A percentile compares a stretch with the other conserved stretches of the same genome.
Evolutionary conservation across 2,329 filamentous ascomycete species (phyloP).

Genomic region (Pseudogymnoascus sp.): DNA sequence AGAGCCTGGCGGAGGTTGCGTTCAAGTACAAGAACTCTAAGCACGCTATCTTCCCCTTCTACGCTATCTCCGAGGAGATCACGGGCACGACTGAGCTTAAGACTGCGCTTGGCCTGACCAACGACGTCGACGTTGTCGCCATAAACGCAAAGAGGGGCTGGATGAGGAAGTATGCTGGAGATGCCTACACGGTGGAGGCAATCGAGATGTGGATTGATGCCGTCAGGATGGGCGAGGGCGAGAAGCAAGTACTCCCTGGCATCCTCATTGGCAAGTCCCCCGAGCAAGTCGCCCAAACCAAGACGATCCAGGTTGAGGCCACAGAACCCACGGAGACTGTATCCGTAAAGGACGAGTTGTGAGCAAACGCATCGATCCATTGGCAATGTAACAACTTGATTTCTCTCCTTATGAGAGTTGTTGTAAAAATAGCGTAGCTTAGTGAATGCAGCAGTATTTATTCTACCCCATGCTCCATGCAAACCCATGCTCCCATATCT

Average conservation of each 20-base stretch:
- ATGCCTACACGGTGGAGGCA: slow-evolving; percentile 45
- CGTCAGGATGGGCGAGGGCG: slow-evolving; percentile 81
- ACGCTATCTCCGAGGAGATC: slow-evolving; percentile 58
- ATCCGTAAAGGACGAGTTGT: background rate
- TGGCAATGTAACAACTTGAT: slow-evolving; percentile 6
- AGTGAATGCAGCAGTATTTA: slow-evolving; percentile 7
- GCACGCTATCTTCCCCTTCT: slow-evolving; percentile 74
- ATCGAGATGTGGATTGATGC: slow-evolving; percentile 83
- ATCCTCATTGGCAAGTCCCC: slow-evolving; percentile 37
- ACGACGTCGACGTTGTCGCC: slow-evolving; percentile 64
- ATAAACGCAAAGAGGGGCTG: slow-evolving; percentile 78
- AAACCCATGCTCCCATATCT: slow-evolving; percentile 15
- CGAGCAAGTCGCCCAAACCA: slow-evolving; percentile 19
- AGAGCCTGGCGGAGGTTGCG: slow-evolving; percentile 62
- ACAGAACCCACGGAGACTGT: background rate
- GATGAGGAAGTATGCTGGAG: slow-evolving; percentile 61
- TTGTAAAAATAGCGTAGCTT: slow-evolving; percentile 2
- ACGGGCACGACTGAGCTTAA: slow-evolving; percentile 47
- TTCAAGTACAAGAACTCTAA: slow-evolving; percentile 63
- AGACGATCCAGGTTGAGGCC: background rate
- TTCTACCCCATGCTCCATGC: slow-evolving; percentile 17
- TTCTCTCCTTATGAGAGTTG: background rate
- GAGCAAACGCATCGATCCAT: background rate
- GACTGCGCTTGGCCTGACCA: slow-evolving; percentile 52
- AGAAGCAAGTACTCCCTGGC: slow-evolving; percentile 66